Conservation (phyloP, 768 basidiomycete genomes). For the Leccinum variicolor region DNA sequence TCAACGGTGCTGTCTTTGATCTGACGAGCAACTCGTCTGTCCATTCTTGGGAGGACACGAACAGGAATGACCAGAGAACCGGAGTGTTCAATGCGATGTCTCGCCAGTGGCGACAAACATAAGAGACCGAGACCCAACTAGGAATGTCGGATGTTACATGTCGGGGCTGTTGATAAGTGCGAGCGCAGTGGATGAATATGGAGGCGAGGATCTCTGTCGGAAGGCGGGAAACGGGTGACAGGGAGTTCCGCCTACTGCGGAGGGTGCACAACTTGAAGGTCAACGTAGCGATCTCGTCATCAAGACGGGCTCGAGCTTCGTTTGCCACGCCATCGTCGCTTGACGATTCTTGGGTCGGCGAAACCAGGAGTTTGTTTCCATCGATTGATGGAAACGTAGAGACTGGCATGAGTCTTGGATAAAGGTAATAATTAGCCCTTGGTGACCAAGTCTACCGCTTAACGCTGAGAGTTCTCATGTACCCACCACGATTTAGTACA, state of each 20-base stretch:
- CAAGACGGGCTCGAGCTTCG: conserved; percentile 9
- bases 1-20: conserved; percentile 39
- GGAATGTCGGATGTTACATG: conserved; percentile 4
- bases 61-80: conserved; percentile 38
- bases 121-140: conserved; percentile 21
- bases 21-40: conserved; percentile 42
- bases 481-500: conserved; percentile 1
- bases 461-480: neutral
- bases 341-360: neutral
- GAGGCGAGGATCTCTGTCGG: conserved; percentile 21
- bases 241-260: conserved; percentile 13
- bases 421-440: neutral
- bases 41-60: conserved; percentile 34
- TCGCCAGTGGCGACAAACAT: conserved; percentile 39
- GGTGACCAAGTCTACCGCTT: neutral
- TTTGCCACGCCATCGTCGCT: neutral
- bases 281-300: conserved; percentile 16
- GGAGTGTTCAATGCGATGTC: conserved; percentile 40
- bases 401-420: neutral
- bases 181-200: conserved; percentile 18
- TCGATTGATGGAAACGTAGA: neutral
- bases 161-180: neutral
- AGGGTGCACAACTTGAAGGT: conserved; percentile 13
- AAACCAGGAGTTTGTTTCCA: neutral
- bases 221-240: conserved; percentile 18